Evolutionary conservation across 108 stramenopile species (phyloP).

Genomic region (Fistulifera solaris): DNA sequence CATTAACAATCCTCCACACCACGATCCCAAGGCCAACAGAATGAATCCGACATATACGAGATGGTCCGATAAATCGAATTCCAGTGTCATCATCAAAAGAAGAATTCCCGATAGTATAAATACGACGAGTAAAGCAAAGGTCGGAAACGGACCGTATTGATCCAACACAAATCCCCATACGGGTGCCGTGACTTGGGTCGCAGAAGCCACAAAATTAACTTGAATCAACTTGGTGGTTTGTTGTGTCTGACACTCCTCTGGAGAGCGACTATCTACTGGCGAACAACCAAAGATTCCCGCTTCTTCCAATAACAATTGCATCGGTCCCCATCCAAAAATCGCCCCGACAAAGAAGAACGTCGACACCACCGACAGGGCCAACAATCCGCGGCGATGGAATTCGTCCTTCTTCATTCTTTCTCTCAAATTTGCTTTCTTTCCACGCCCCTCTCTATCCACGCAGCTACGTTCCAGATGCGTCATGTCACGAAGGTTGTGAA

Average conservation of each 20-base stretch:
- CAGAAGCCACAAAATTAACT: slow-evolving; percentile 12
- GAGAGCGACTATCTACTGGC: not conserved
- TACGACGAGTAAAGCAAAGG: slow-evolving; percentile 4
- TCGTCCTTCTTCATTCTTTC: too few species aligned
- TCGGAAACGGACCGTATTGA: slow-evolving; percentile 8
- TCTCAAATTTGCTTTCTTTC: too few species aligned
- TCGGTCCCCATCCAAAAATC: slow-evolving; percentile 39
- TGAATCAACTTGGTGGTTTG: slow-evolving; percentile 25
- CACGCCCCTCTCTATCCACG: too few species aligned
- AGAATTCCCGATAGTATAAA: not conserved
- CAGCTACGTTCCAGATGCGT: too few species aligned
- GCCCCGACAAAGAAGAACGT: slow-evolving; percentile 33
- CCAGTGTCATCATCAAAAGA: not conserved
- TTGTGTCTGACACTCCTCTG: slow-evolving; percentile 17
- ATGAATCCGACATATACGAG: slow-evolving; percentile 6
- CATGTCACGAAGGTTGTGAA: too few species aligned
- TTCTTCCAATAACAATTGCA: slow-evolving; percentile 35
- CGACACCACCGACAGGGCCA: slow-evolving; percentile 8
- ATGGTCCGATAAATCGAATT: not conserved
- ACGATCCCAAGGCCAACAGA: slow-evolving; percentile 2
- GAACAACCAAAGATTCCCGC: slow-evolving; percentile 16
- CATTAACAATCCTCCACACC: slow-evolving; percentile 6
- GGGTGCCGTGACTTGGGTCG: slow-evolving; percentile 17
- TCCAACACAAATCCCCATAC: slow-evolving; percentile 17
- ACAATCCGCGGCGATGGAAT: slow-evolving; percentile 6